Evolutionary conservation across 2,329 filamentous ascomycete species (phyloP).

Genomic region (Pyrenophora seminiperda): DNA sequence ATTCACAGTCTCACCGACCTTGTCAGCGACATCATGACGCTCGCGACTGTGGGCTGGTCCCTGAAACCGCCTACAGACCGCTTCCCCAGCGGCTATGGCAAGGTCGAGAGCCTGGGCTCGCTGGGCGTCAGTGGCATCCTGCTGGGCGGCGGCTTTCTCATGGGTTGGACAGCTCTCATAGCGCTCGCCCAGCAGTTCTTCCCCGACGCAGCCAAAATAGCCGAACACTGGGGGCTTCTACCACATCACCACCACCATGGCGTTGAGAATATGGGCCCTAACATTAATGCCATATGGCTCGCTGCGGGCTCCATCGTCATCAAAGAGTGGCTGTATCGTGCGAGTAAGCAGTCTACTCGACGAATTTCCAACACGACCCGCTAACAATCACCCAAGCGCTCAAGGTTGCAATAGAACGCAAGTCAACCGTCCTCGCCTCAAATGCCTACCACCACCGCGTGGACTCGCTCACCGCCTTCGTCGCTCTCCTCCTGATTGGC

Average conservation of each 20-base stretch:
- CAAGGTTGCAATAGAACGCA: conserved; percentile 92
- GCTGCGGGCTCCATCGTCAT: conserved; percentile 86
- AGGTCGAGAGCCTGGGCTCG: conserved; percentile 94
- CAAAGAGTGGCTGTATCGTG: conserved; percentile 97
- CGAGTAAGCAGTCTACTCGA: conserved; percentile 64
- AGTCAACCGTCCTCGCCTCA: conserved; percentile 92
- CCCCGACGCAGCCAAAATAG: conserved; percentile 51
- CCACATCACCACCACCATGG: conserved; percentile 68
- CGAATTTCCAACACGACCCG: background rate
- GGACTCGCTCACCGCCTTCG: conserved; percentile 92
- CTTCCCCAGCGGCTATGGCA: conserved; percentile 93
- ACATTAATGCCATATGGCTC: conserved; percentile 93
- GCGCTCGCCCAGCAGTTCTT: conserved; percentile 59
- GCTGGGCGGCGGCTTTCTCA: conserved; percentile 85
- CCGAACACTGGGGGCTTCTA: conserved; percentile 52
- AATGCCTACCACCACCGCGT: conserved; percentile 97
- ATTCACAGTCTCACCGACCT: conserved; percentile 96
- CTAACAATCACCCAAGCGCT: conserved; percentile 67
- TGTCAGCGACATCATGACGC: conserved; percentile 90
- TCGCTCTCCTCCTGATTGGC: conserved; percentile 85
- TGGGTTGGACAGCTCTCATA: conserved; percentile 73
- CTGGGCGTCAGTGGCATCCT: conserved; percentile 92
- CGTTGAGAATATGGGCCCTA: conserved; percentile 68
- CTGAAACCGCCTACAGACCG: conserved; percentile 79
- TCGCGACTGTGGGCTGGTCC: conserved; percentile 93